These are phyloP conservation scores for Solanum virginianum DNA, from an alignment of 257 asterid species.

Conservation along the genomic window DNA sequence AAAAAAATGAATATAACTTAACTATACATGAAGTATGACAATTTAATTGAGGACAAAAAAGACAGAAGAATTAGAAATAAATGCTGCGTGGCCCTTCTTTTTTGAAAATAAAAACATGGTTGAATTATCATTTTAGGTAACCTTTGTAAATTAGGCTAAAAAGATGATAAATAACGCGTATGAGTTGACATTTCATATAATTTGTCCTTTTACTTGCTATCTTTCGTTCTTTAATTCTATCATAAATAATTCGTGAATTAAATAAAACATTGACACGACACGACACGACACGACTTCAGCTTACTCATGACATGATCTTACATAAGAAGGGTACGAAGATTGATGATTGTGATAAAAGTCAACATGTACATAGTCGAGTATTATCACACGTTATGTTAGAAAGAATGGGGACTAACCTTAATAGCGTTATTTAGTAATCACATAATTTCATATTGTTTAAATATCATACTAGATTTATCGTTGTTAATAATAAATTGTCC, in stretches of 20 bases:
- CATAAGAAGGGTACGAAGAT: not conserved
- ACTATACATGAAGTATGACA: no score
- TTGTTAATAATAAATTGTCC: not conserved
- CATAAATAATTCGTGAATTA: not conserved
- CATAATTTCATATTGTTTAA: not conserved
- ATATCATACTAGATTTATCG: not conserved
- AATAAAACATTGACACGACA: not conserved
- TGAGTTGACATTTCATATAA: no score
- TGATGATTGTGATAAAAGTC: not conserved
- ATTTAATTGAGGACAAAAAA: no score
- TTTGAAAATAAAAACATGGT: no score
- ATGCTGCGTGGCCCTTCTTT: no score
- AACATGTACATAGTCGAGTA: not conserved
- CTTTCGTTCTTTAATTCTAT: not conserved
- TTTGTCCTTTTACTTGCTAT: no score
- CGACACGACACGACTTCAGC: not conserved
- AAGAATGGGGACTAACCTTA: not conserved
- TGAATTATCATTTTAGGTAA: no score
- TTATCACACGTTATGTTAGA: not conserved
- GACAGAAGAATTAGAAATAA: no score
- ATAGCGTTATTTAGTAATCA: not conserved
- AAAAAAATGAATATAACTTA: no score
- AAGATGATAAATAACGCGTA: no score
- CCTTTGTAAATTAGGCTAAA: no score
- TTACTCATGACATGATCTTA: not conserved